Conservation (phyloP, 129 eudicot species). For the Saussurea involucrata region DNA sequence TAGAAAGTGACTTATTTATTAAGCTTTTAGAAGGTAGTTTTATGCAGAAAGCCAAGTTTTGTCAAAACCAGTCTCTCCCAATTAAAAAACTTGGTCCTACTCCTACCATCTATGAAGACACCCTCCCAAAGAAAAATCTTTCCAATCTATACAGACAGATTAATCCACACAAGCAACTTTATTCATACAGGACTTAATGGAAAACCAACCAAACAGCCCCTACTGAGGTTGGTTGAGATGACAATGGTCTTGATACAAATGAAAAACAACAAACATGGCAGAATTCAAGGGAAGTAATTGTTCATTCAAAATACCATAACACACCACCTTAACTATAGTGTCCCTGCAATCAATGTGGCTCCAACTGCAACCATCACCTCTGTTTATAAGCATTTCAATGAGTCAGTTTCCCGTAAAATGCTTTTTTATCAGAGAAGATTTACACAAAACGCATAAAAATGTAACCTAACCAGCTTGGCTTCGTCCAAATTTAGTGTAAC, state of each 20-base stretch:
- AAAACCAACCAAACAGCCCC: too few relatives aligned
- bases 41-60: too few relatives aligned
- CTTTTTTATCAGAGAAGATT: neutral
- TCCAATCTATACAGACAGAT: too few relatives aligned
- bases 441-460: neutral
- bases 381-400: slow-evolving; percentile 4
- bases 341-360: slow-evolving; percentile 1
- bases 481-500: neutral
- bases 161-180: too few relatives aligned
- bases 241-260: slow-evolving; percentile 15
- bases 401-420: neutral
- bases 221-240: slow-evolving; percentile 14
- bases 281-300: neutral
- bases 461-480: neutral
- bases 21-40: too few relatives aligned
- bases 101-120: too few relatives aligned
- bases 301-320: slow-evolving; percentile 15
- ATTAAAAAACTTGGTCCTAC: too few relatives aligned
- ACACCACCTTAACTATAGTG: neutral
- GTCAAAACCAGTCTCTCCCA: too few relatives aligned
- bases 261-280: neutral
- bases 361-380: slow-evolving; percentile 10
- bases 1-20: too few relatives aligned
- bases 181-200: too few relatives aligned
- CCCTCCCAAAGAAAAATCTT: too few relatives aligned